Conservation (phyloP, 768 basidiomycete species). For the Leccinum uliginosum region DNA sequence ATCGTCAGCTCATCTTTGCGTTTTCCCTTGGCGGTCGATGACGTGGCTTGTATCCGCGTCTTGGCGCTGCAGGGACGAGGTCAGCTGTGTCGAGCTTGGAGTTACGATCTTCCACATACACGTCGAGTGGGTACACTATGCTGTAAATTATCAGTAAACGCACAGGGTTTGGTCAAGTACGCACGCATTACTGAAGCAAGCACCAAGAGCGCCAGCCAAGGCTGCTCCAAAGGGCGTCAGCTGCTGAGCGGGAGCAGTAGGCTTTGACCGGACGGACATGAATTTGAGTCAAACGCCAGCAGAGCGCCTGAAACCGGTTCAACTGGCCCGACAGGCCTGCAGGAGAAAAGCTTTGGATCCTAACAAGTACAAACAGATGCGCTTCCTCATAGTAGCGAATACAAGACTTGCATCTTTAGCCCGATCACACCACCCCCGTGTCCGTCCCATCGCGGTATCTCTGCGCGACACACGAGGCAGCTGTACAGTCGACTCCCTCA, state of each 20-base stretch:
- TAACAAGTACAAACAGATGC: slow-evolving; percentile 20
- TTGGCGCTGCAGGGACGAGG: slow-evolving; percentile 60
- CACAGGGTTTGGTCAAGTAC: slow-evolving; percentile 29
- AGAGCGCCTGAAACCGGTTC: background rate
- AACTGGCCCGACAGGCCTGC: background rate
- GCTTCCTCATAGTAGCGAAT: slow-evolving; percentile 17
- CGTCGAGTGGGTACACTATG: slow-evolving; percentile 92
- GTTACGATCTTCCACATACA: slow-evolving; percentile 46
- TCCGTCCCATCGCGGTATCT: slow-evolving; percentile 68
- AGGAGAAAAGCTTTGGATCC: slow-evolving; percentile 6
- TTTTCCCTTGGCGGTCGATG: slow-evolving; percentile 49
- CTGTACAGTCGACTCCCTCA: no score
- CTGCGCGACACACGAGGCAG: slow-evolving; percentile 69
- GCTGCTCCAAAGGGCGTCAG: slow-evolving; percentile 88
- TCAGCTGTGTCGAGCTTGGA: background rate
- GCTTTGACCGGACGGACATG: slow-evolving; percentile 40
- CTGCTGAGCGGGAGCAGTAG: slow-evolving; percentile 53
- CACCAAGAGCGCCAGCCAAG: slow-evolving; percentile 88
- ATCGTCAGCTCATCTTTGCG: slow-evolving; percentile 52
- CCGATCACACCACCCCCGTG: slow-evolving; percentile 65
- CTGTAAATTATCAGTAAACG: slow-evolving; percentile 34
- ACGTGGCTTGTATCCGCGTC: slow-evolving; percentile 87
- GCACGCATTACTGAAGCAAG: slow-evolving; percentile 90
- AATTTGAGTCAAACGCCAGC: background rate
- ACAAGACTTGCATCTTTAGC: slow-evolving; percentile 38